Evolutionary conservation across 345 rosid species (phyloP).

Genomic region (Nephelium lappaceum): DNA sequence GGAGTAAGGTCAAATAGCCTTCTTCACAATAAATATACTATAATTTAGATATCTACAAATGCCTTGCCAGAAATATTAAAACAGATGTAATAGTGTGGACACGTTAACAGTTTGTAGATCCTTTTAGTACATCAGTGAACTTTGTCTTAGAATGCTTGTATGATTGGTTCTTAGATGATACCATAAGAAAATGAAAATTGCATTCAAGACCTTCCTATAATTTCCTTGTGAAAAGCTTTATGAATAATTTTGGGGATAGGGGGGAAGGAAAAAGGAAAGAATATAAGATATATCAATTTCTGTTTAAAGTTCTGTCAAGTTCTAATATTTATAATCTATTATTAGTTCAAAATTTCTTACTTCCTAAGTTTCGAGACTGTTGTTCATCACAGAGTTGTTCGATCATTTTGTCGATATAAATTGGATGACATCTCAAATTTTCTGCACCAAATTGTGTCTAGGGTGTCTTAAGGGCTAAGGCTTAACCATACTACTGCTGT

Average conservation of each 20-base stretch:
- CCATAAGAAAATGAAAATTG: neutral
- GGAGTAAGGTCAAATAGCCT: no score
- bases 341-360: neutral
- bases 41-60: neutral
- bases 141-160: neutral
- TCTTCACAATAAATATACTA: no score
- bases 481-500: conserved; percentile 16
- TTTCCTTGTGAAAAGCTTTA: conserved; percentile 4
- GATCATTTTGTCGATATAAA: neutral
- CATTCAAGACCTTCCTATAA: neutral
- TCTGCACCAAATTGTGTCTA: neutral
- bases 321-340: neutral
- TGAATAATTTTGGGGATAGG: neutral
- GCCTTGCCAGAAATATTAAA: neutral
- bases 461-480: neutral
- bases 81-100: neutral
- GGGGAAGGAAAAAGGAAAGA: neutral
- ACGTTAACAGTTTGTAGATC: neutral
- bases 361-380: neutral
- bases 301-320: neutral
- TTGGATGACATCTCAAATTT: neutral
- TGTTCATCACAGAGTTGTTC: neutral
- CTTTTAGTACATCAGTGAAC: neutral
- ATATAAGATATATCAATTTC: neutral
- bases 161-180: neutral